phyloP scores from a whole-genome alignment of 1,284 basidiomycete species.

The Pyrrhoderma lamaoense region DNA sequence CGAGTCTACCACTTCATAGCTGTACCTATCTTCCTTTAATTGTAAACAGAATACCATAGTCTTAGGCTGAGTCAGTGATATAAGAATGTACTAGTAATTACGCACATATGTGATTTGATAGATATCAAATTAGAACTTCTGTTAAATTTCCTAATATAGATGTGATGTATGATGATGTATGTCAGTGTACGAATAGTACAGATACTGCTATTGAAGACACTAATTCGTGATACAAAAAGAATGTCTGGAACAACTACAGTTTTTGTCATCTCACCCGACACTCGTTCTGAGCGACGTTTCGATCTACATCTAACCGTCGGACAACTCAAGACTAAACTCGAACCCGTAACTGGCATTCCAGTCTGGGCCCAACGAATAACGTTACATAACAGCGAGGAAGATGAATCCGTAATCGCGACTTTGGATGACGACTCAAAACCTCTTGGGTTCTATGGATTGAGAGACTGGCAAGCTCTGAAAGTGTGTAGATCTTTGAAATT shows the following conservation, averaged over 20 bases:
- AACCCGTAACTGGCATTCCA: constrained; percentile 87
- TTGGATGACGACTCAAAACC: constrained; percentile 62
- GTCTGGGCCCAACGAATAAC: constrained; percentile 61
- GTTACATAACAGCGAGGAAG: constrained; percentile 55
- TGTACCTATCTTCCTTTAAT: too few species aligned
- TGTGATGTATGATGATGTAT: too few species aligned
- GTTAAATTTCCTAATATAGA: too few species aligned
- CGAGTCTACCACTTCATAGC: too few species aligned
- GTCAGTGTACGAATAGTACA: too few species aligned
- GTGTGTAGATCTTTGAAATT: constrained; percentile 39
- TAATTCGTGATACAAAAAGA: neutral
- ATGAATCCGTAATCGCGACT: constrained; percentile 34
- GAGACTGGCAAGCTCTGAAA: constrained; percentile 67
- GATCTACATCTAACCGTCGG: constrained; percentile 67
- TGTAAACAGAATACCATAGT: too few species aligned
- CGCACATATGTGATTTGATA: too few species aligned
- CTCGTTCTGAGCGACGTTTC: constrained; percentile 77
- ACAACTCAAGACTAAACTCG: constrained; percentile 84
- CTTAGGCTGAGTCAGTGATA: too few species aligned
- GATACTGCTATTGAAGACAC: too few species aligned
- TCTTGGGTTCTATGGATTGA: constrained; percentile 67
- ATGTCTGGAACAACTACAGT: constrained; percentile 58
- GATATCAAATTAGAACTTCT: too few species aligned
- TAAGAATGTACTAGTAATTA: too few species aligned
- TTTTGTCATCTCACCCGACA: constrained; percentile 81